phyloP scores from a whole-genome alignment of 306 rosid genomes.

The Sechiopsis laciniata region DNA sequence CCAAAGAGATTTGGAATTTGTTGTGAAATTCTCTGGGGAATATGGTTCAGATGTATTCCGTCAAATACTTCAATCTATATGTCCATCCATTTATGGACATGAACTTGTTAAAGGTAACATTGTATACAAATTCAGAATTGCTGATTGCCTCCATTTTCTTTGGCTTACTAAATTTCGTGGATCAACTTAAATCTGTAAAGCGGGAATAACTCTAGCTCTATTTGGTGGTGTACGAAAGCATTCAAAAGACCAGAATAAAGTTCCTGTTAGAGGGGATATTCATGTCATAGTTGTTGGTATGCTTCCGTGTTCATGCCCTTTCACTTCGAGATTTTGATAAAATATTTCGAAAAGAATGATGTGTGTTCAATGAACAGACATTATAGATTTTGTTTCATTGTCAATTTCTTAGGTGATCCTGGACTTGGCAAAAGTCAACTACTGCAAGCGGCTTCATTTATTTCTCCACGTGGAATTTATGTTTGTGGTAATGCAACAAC shows the following conservation, averaged over 20 bases:
- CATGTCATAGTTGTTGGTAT: slow-evolving; percentile 92
- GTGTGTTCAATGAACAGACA: slow-evolving; percentile 15
- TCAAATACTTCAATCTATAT: slow-evolving; percentile 82
- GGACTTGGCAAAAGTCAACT: slow-evolving; percentile 93
- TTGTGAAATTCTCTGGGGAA: slow-evolving; percentile 64
- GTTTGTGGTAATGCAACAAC: slow-evolving; percentile 96
- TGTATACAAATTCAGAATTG: not conserved
- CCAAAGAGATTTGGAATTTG: slow-evolving; percentile 80
- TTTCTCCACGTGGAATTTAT: slow-evolving; percentile 91
- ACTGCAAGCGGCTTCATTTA: slow-evolving; percentile 87
- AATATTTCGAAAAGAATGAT: slow-evolving; percentile 21
- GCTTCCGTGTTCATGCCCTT: slow-evolving; percentile 31
- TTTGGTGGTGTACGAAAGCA: slow-evolving; percentile 87
- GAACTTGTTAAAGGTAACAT: slow-evolving; percentile 87
- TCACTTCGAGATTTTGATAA: slow-evolving; percentile 24
- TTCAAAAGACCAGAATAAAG: slow-evolving; percentile 83
- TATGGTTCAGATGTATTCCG: slow-evolving; percentile 74
- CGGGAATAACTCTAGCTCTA: slow-evolving; percentile 77
- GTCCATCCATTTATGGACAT: slow-evolving; percentile 96
- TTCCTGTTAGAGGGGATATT: slow-evolving; percentile 94
- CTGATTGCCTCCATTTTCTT: slow-evolving; percentile 6
- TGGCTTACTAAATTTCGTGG: slow-evolving; percentile 13
- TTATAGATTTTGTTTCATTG: slow-evolving; percentile 25
- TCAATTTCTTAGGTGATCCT: slow-evolving; percentile 66
- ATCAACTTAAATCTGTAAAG: slow-evolving; percentile 35